phyloP scores from a whole-genome alignment of 495 filamentous ascomycete genomes.

The Astrocystis sublimbata region DNA sequence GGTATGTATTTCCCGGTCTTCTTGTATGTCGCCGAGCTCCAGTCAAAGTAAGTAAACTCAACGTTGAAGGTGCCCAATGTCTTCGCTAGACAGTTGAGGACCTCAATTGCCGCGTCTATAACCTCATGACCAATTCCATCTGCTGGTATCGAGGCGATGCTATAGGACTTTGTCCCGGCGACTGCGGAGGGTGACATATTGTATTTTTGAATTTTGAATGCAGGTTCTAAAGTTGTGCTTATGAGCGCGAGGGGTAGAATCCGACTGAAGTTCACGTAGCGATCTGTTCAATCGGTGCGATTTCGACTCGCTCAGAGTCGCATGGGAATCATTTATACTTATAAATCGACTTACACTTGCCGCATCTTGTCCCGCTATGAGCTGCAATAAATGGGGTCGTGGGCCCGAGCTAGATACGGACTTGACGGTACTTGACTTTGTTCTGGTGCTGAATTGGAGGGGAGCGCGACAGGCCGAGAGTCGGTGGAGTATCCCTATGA shows the following conservation, averaged over 20 bases:
- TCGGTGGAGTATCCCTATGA: background rate
- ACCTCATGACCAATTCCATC: slow-evolving; percentile 59
- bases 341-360: background rate
- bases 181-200: slow-evolving; percentile 6
- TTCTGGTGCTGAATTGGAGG: background rate
- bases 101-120: slow-evolving; percentile 48
- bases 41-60: slow-evolving; percentile 52
- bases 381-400: background rate
- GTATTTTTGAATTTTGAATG: too few relatives aligned
- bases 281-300: background rate
- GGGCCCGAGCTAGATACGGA: background rate
- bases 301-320: background rate
- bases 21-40: slow-evolving; percentile 58
- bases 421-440: slow-evolving; percentile 3
- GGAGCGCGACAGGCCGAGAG: background rate
- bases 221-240: background rate
- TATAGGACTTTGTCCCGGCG: background rate
- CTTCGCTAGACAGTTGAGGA: slow-evolving; percentile 46
- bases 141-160: slow-evolving; percentile 11
- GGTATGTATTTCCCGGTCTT: slow-evolving; percentile 56
- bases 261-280: background rate
- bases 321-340: background rate
- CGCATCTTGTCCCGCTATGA: background rate
- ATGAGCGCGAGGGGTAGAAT: background rate
- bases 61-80: slow-evolving; percentile 50